A percentile compares a stretch with the other conserved stretches of the same genome.
These are phyloP conservation scores for Arthroderma sp. DNA, from an alignment of 2,329 filamentous ascomycete species.

Conservation along the genomic window DNA sequence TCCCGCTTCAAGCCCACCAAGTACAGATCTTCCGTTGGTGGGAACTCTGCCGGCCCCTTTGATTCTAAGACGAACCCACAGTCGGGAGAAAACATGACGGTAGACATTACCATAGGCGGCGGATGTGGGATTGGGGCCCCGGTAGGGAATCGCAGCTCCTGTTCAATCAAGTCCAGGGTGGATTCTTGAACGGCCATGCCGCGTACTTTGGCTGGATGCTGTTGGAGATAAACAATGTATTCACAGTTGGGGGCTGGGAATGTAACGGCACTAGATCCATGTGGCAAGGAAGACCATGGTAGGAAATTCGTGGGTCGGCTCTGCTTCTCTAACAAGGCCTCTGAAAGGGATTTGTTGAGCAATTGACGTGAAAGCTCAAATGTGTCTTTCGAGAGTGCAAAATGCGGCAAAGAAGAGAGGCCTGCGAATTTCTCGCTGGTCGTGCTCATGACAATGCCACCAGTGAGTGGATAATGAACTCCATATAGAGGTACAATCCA, in stretches of 20 bases:
- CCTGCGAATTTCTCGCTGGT: conserved; percentile 92
- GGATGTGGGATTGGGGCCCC: conserved; percentile 41
- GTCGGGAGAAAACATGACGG: conserved; percentile 50
- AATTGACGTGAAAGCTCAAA: conserved; percentile 49
- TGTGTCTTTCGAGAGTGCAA: conserved; percentile 47
- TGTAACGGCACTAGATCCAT: conserved; percentile 36
- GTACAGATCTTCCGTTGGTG: conserved; percentile 39
- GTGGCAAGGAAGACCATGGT: conserved; percentile 64
- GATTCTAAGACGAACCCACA: conserved; percentile 53
- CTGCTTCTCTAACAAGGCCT: conserved; percentile 50
- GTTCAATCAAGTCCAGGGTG: conserved; percentile 40
- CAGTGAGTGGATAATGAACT: conserved; percentile 71
- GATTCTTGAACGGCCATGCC: conserved; percentile 18
- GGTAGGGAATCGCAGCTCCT: conserved; percentile 46
- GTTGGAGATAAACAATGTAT: conserved; percentile 72
- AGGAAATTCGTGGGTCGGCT: conserved; percentile 43
- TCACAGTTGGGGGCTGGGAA: conserved; percentile 66
- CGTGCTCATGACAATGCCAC: conserved; percentile 68
- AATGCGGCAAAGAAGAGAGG: conserved; percentile 76
- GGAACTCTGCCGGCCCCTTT: conserved; percentile 43
- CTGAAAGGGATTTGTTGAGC: conserved; percentile 58
- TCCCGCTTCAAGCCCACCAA: conserved; percentile 46
- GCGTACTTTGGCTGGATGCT: conserved; percentile 28
- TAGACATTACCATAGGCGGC: conserved; percentile 44
- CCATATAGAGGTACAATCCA: conserved; percentile 74